Evolutionary conservation across 1,284 basidiomycete species (phyloP), one percentile per base, ranked within the genome.

Genomic region (Ustilago loliicola): DNA sequence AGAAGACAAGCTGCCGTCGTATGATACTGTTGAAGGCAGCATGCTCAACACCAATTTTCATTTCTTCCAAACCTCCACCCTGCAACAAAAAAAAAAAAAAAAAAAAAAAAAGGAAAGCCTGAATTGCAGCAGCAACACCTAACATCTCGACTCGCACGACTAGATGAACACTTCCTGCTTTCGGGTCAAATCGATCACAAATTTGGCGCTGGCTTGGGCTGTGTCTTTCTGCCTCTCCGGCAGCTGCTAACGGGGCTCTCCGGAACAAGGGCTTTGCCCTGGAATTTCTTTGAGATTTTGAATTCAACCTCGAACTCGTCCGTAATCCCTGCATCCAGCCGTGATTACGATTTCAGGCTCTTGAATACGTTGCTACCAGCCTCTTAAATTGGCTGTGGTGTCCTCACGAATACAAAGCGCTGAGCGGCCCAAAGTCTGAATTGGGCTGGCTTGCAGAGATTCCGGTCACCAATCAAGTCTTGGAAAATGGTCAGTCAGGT

Each of bases 171-270:
- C 23, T 9, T 23, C 13, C 6, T 29, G 27, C 34, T 40, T 11
- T 66, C 57, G 57, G 65, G 32, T 57, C 32, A 65, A 61, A 68
- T 68, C 71, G 71, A 73, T 73, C 71, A 73, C 71, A 42, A 60
- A 56, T 4, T 25, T 52, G 45, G 53, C 66, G 50, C 54, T 51
- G 61, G 40, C 42, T 23, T 61, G 58, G 52, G 29, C 54, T 38
- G 8, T 45, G 36, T 30, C 6, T 11, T 17, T 19, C 6, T 27
- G 48, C 23, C 38, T 50, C 15, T 34, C 6, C 11, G 6, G 42
- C 7, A 21, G 6, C 42, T 15, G 17, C 38, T 7, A 59, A 59
- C 70, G 70, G 70, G 64, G 55, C 57, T 64, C 65, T 23, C 57
- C 70, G 70, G 70, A 72, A 72, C 55, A 59, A 51, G 61, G 15